Percentiles rank a stretch among this genome's conserved stretches.
Evolutionary conservation across 306 rosid species (phyloP).

Genomic region (Fragaria vesca): DNA sequence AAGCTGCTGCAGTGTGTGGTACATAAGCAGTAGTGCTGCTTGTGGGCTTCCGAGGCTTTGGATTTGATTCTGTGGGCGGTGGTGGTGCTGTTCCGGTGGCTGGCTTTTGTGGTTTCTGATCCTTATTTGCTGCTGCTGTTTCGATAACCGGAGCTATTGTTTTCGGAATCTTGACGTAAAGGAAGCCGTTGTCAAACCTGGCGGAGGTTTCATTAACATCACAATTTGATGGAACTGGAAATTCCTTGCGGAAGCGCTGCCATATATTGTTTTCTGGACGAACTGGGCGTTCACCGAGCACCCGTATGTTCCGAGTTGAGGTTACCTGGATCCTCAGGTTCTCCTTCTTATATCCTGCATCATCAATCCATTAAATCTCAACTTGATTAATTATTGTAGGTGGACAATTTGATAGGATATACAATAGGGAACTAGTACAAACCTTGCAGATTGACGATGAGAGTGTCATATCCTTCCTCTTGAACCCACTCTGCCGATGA

Average conservation of each 20-base stretch:
- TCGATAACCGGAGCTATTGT: neutral
- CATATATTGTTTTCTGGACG: constrained; percentile 19
- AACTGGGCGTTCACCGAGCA: constrained; percentile 44
- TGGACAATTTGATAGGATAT: neutral
- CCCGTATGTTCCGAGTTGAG: constrained; percentile 30
- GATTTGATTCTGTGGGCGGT: neutral
- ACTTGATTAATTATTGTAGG: neutral
- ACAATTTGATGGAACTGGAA: constrained; percentile 41
- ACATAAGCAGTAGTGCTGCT: neutral
- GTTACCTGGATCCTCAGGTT: constrained; percentile 54
- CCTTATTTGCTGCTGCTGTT: neutral
- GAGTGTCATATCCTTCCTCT: constrained; percentile 36
- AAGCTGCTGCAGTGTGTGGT: neutral
- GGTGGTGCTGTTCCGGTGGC: neutral
- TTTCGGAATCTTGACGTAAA: constrained; percentile 48
- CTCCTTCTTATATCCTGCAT: constrained; percentile 57
- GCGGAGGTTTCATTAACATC: constrained; percentile 42
- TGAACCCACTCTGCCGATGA: constrained; percentile 37
- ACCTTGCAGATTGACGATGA: constrained; percentile 58
- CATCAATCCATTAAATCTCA: neutral
- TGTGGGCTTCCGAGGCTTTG: constrained; percentile 1
- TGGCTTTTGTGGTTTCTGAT: constrained; percentile 10
- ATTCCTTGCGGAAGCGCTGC: constrained; percentile 59
- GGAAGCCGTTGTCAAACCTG: constrained; percentile 47
- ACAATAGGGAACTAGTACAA: neutral